These are phyloP conservation scores for Chimonanthus salicifolius DNA, from an alignment of 164 flowering plant species.

Conservation along the genomic window DNA sequence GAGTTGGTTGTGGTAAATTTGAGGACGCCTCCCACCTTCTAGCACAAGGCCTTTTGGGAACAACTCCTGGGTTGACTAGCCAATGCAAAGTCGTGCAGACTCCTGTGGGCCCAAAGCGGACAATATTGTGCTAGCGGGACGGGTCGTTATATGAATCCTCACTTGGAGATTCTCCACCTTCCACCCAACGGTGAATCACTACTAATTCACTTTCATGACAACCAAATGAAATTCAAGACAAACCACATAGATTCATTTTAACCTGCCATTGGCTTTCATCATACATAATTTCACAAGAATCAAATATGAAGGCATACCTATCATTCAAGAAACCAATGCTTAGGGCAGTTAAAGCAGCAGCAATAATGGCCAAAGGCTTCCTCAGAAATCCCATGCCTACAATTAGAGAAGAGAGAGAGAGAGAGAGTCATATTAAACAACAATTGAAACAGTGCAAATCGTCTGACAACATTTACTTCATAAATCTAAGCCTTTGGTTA, in stretches of 20 bases:
- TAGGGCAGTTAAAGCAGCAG: slow-evolving; percentile 74
- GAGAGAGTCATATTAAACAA: neutral
- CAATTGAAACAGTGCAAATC: neutral
- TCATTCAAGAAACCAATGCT: slow-evolving; percentile 83
- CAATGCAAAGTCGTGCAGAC: no score
- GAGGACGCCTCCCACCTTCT: no score
- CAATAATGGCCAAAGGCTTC: slow-evolving; percentile 77
- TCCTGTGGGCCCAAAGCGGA: no score
- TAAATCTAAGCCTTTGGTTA: neutral
- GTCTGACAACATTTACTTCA: neutral
- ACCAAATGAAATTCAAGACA: neutral
- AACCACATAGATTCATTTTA: neutral
- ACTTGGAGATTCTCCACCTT: no score
- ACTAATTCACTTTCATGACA: neutral
- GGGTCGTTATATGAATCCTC: no score
- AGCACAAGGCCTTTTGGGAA: no score
- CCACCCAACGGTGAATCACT: no score
- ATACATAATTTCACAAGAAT: neutral
- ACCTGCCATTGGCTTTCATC: neutral
- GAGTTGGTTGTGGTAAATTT: no score
- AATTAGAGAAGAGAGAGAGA: neutral
- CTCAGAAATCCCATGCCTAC: slow-evolving; percentile 82
- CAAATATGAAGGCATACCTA: slow-evolving; percentile 42
- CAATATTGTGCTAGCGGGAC: no score
- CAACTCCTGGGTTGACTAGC: no score